Conservation (phyloP, 441 rosid species). For the Rhodomyrtus psidioides region DNA sequence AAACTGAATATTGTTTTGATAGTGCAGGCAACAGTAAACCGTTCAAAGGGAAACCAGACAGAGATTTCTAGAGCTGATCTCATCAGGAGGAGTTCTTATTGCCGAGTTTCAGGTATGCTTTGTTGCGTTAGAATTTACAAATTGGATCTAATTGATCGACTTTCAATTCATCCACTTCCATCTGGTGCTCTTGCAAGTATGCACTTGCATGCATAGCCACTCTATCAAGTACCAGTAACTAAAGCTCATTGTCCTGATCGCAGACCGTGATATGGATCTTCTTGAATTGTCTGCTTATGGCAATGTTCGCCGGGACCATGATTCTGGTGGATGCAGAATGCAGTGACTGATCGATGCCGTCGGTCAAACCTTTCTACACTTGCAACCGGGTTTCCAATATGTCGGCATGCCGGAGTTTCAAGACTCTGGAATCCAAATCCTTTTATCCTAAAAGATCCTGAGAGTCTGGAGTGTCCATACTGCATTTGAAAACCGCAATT, state of each 20-base stretch:
- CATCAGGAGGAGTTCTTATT: conserved; percentile 73
- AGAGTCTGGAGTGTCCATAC: neutral
- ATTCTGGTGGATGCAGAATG: conserved; percentile 74
- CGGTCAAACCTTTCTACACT: neutral
- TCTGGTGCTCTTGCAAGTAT: neutral
- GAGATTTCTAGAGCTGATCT: conserved; percentile 78
- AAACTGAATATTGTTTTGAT: neutral
- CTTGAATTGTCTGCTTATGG: conserved; percentile 83
- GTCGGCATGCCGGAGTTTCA: neutral
- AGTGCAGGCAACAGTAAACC: conserved; percentile 71
- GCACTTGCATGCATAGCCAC: neutral
- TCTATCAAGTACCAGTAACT: neutral
- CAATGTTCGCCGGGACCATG: conserved; percentile 48
- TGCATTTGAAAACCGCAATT: neutral
- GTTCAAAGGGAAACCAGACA: conserved; percentile 81
- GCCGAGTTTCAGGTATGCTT: conserved; percentile 71
- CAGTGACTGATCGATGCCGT: conserved; percentile 31
- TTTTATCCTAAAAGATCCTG: neutral
- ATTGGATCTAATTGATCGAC: neutral
- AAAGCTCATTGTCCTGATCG: neutral
- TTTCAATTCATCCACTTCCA: neutral
- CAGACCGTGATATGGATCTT: conserved; percentile 89
- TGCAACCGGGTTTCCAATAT: neutral
- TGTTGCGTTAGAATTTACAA: neutral
- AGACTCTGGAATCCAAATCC: neutral